These are phyloP conservation scores for Chamaecrista fasciculata DNA, from an alignment of 306 rosid genomes.

Conservation along the genomic window DNA sequence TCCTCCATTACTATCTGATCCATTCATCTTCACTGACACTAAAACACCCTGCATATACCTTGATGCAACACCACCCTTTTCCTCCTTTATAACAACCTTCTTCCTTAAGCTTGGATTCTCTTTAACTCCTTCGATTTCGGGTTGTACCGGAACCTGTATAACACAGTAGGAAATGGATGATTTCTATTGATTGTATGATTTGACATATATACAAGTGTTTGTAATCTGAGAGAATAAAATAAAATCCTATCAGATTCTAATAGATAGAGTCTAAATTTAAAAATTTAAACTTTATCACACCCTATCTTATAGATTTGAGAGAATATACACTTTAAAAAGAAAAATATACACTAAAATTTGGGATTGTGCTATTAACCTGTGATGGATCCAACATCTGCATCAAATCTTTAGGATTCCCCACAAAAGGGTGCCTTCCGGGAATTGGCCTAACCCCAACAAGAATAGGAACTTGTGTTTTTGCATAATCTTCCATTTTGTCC, in stretches of 20 bases:
- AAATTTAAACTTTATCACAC: no score
- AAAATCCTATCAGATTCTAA: no score
- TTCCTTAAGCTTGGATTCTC: constrained; percentile 48
- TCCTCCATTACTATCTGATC: constrained; percentile 39
- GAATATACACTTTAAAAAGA: no score
- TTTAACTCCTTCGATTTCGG: constrained; percentile 38
- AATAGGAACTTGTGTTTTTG: constrained; percentile 74
- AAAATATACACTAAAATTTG: no score
- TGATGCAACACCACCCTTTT: constrained; percentile 70
- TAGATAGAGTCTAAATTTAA: no score
- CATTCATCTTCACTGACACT: constrained; percentile 43
- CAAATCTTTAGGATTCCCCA: constrained; percentile 86
- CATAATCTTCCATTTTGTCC: constrained; percentile 49
- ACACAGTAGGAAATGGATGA: no score
- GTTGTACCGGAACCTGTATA: constrained; percentile 31
- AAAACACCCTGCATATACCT: constrained; percentile 85
- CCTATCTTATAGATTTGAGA: no score
- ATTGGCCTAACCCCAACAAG: constrained; percentile 73
- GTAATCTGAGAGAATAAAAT: no score
- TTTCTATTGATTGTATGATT: no score
- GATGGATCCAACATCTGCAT: constrained; percentile 86
- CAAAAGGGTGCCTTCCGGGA: constrained; percentile 78
- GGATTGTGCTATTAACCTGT: no score
- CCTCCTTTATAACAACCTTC: constrained; percentile 81
- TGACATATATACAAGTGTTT: no score